Evolutionary conservation across 768 basidiomycete genomes (phyloP).

Genomic region (Lentinula sp.): DNA sequence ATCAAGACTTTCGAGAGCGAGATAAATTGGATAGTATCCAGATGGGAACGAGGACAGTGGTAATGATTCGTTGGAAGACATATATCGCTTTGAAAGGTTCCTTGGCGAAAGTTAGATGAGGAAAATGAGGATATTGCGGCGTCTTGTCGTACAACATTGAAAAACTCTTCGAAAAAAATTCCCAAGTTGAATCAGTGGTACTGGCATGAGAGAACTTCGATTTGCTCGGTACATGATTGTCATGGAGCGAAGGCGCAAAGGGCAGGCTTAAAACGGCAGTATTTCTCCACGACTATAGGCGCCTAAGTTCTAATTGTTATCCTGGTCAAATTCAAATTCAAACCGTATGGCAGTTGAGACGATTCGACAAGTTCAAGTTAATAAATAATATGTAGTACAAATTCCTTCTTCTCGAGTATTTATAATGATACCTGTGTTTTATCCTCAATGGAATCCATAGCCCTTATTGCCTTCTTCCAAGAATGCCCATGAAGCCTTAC

Average conservation of each 20-base stretch:
- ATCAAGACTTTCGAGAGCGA: constrained; percentile 40
- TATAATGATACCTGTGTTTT: background rate
- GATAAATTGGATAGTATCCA: constrained; percentile 38
- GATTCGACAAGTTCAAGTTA: background rate
- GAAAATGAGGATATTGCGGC: constrained; percentile 35
- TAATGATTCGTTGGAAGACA: constrained; percentile 40
- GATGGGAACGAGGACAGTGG: constrained; percentile 40
- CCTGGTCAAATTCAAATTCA: no score
- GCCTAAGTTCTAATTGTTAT: no score
- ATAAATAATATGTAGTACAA: background rate
- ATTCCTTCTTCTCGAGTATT: background rate
- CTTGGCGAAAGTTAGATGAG: constrained; percentile 35
- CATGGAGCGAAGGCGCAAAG: no score
- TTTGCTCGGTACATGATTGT: no score
- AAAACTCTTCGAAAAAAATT: background rate
- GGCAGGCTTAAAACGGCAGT: no score
- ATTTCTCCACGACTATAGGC: no score
- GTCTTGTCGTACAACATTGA: constrained; percentile 18
- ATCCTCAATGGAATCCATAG: background rate
- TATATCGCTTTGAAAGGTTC: constrained; percentile 43
- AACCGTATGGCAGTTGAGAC: no score
- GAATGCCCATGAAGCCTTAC: constrained; percentile 11
- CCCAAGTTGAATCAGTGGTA: background rate
- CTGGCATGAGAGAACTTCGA: no score
- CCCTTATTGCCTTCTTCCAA: constrained; percentile 9